phyloP scores from a whole-genome alignment of 441 rosid species.

The Bocquillonia castaneifolia region DNA sequence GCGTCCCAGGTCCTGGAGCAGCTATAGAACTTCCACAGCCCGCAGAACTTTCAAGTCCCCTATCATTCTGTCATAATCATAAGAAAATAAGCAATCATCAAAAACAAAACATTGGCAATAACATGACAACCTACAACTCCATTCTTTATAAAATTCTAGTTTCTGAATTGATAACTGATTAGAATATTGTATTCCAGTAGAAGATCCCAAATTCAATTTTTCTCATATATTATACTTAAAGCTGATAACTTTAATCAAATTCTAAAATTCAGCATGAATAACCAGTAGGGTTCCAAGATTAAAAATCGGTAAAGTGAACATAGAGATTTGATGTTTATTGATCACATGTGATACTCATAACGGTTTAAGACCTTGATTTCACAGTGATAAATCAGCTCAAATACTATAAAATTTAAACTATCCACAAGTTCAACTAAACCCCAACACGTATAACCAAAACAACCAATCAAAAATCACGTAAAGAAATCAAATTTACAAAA shows the following conservation, averaged over 20 bases:
- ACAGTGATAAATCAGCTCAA: no score
- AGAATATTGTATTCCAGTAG: neutral
- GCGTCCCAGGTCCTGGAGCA: constrained; percentile 10
- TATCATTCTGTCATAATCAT: constrained; percentile 24
- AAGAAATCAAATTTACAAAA: neutral
- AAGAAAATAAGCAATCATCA: neutral
- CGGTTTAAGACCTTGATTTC: no score
- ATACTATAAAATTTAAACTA: neutral
- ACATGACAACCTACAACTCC: neutral
- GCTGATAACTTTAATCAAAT: neutral
- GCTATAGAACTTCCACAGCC: constrained; percentile 12
- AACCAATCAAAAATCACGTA: neutral
- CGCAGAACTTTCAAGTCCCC: constrained; percentile 10
- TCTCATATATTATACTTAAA: neutral
- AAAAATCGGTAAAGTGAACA: no score
- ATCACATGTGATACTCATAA: no score
- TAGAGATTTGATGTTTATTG: no score
- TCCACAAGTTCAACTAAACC: neutral
- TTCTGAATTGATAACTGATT: neutral
- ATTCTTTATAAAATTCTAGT: neutral
- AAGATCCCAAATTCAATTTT: neutral
- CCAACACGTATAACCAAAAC: neutral
- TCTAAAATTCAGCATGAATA: no score
- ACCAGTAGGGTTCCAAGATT: no score
- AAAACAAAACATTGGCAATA: neutral